These are phyloP conservation scores for Voacanga thouarsii DNA, from an alignment of 257 asterid genomes.

Conservation along the genomic window DNA sequence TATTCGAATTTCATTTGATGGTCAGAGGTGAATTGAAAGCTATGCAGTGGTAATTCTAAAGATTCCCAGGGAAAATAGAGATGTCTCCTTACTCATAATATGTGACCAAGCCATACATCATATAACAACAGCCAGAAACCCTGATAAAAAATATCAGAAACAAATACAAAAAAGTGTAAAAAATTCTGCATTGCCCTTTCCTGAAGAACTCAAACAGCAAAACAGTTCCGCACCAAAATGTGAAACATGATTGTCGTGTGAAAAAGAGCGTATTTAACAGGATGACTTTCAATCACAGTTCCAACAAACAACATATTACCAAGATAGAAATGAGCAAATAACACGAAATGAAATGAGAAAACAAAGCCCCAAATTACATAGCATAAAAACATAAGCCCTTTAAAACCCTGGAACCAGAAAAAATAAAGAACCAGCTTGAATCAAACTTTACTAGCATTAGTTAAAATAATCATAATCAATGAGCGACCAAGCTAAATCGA, in stretches of 20 bases:
- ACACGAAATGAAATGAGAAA: neutral
- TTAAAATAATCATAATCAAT: neutral
- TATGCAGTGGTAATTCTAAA: too few species aligned
- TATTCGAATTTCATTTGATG: too few species aligned
- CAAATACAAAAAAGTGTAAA: too few species aligned
- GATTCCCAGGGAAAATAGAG: too few species aligned
- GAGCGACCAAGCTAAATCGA: neutral
- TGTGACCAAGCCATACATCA: too few species aligned
- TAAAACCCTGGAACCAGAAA: neutral
- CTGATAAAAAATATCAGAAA: too few species aligned
- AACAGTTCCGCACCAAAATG: neutral
- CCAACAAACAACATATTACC: neutral
- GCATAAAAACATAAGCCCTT: neutral
- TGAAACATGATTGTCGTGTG: neutral
- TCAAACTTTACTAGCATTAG: neutral
- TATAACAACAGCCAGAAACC: too few species aligned
- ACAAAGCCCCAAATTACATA: neutral
- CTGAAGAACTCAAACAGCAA: neutral
- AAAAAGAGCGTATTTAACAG: neutral
- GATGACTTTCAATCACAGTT: neutral
- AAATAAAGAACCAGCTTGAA: neutral
- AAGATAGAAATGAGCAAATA: neutral
- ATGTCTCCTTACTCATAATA: too few species aligned
- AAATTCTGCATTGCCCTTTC: neutral
- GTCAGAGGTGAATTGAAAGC: too few species aligned